phyloP scores from a whole-genome alignment of 1,284 basidiomycete genomes.

The Kalmanozyma brasiliensis region DNA sequence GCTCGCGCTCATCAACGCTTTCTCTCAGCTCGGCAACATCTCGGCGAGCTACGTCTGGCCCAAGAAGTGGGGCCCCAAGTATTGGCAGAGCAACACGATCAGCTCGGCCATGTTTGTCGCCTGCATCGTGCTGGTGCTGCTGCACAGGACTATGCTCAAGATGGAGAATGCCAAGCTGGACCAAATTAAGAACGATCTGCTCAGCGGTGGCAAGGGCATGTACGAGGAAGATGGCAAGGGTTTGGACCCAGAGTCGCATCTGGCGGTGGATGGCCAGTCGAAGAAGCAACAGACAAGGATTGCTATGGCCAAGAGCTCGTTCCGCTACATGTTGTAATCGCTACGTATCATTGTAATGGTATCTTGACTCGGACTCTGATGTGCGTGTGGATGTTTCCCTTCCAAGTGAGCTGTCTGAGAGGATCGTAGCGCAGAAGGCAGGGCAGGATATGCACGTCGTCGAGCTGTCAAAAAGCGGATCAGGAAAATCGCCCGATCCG shows the following conservation, averaged over 20 bases:
- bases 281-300: conserved; percentile 26
- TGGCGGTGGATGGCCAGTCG: conserved; percentile 5
- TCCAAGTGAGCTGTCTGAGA: too few relatives aligned
- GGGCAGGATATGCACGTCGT: too few relatives aligned
- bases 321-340: conserved; percentile 42
- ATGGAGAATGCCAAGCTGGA: conserved; percentile 50
- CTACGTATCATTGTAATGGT: background rate
- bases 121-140: conserved; percentile 41
- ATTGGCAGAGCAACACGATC: conserved; percentile 56
- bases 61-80: conserved; percentile 49
- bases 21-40: conserved; percentile 70
- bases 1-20: conserved; percentile 67
- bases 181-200: conserved; percentile 10
- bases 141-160: conserved; percentile 42
- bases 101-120: conserved; percentile 38
- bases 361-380: too few relatives aligned
- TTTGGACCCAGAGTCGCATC: conserved; percentile 11
- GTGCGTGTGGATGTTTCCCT: too few relatives aligned
- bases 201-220: background rate
- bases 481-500: conserved; percentile 5
- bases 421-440: too few relatives aligned
- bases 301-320: conserved; percentile 44
- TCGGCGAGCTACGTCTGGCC: conserved; percentile 63
- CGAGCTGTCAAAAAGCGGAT: conserved; percentile 7
- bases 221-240: conserved; percentile 1